Evolutionary conservation across 306 rosid species (phyloP), one percentile per base, ranked within the genome.

Genomic region (Quercus cerris): DNA sequence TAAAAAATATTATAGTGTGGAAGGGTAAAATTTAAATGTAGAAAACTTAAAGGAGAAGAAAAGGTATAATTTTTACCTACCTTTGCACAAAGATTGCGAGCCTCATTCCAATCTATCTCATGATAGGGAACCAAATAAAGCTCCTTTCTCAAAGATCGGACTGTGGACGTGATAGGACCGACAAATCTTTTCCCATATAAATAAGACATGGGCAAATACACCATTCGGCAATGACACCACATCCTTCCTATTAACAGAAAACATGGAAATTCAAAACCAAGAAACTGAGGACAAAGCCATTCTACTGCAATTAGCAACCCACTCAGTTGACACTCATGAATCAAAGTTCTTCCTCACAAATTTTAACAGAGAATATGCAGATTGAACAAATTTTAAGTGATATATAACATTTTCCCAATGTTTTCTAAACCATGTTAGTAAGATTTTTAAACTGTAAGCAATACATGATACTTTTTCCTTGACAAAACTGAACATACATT

Each of bases 171-270:
- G 82, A 94, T 87, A 28, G 94, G 91, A 62, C 97, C 97, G 5
- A 94, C 97, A 94, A 94, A 90, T 83, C 98, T 89, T 86, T 88
- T 93, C 72, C 97, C 98, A 78, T 93, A 93, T 59, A 93, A 86
- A 92, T 90, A 94, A 15, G 91, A 94, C 98, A 94, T 91, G 62
- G 98, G 98, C 87, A 94, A 82, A 85, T 91, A 94, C 62, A 94
- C 98, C 98, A 94, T 91, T 61, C 95, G 88, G 82, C 98, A 94
- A 81, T 94, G 98, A 84, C 98, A 94, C 98, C 98, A 91, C 98
- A 94, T 94, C 83, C 95, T 94, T 86, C 98, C 98, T 94, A 88
- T 77, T 84, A 63, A 78, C 63, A 35, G 70, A 44, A 64, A 79
- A 38, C 18, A 19, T 3, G 55, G 33, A 70, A 71, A 88, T n/a